Conservation (phyloP, 1,284 basidiomycete species). For the Microbotryomycetes sp. region DNA sequence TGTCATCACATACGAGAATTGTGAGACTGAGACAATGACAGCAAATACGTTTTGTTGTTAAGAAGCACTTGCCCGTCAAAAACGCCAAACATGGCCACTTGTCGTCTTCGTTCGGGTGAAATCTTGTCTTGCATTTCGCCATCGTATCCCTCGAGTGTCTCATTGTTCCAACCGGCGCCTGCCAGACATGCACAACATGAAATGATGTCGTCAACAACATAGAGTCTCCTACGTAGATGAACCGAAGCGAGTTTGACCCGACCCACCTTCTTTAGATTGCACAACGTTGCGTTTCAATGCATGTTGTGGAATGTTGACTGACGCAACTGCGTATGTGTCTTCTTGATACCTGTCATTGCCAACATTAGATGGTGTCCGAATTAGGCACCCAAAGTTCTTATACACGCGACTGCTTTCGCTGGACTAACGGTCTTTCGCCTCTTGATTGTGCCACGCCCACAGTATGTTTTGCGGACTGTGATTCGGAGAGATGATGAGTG, state of each 20-base stretch:
- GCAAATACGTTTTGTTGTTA: too few relatives aligned
- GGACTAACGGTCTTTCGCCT: constrained; percentile 25
- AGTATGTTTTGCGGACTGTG: constrained; percentile 16
- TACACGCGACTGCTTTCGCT: neutral
- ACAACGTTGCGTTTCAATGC: constrained; percentile 63
- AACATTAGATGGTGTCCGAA: neutral
- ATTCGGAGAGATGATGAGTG: neutral
- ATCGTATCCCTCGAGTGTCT: constrained; percentile 41
- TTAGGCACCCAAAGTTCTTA: too few relatives aligned
- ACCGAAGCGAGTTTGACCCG: too few relatives aligned
- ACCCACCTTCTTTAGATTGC: constrained; percentile 51
- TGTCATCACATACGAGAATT: too few relatives aligned
- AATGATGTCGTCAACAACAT: neutral
- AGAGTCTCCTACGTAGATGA: neutral
- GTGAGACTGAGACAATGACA: too few relatives aligned
- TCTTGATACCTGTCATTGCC: constrained; percentile 59
- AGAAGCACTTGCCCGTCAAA: constrained; percentile 78
- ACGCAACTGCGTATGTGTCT: constrained; percentile 69
- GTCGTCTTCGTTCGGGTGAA: constrained; percentile 42
- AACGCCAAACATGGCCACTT: constrained; percentile 76
- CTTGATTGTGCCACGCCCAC: constrained; percentile 29
- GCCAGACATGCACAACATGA: neutral
- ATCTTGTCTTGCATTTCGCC: constrained; percentile 52
- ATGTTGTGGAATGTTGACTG: constrained; percentile 63
- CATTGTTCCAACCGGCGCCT: constrained; percentile 22